Base-by-base conservation (phyloP, 352 stramenopile genomes). In the Phytophthora europaea region DNA sequence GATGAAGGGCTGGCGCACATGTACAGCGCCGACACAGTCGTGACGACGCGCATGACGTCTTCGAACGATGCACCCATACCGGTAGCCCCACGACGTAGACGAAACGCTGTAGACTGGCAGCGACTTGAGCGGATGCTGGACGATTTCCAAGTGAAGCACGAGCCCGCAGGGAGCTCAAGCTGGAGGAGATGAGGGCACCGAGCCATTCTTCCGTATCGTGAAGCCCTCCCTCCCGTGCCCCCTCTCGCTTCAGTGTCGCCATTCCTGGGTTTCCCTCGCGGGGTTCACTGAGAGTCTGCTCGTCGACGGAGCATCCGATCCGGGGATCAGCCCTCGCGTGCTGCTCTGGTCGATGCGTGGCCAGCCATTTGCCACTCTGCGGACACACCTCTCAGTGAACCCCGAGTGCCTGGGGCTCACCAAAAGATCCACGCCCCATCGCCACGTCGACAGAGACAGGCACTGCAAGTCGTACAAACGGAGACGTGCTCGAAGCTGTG, bases 1-100 rank as follows among this genome's bases (percentile, higher is more conserved):
- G 76, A 79, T 22, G 75, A 78, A 26, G 88, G 88, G 62, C 88
- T 92, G 18, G 88, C 62, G 40, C 82, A 90, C 88, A 94, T 94
- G 83, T 87, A 92, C 22, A 92, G 62, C 28, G 84, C 81, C 64
- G 86, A 91, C 54, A 93, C 53, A 26, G 88, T 92, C 43, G 85
- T 85, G 31, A 87, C 58, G 38, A 92, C 76, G 47, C 86, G 80
- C 75, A 92, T 82, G 61, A 89, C 67, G 53, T 80, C 67, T 66
- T 81, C 56, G 67, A 93, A 86, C 8, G 74, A 78, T 23, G 23
- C 28, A 18, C 58, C 63, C 74, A 81, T 81, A n/a, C n/a, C n/a
- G n/a, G n/a, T n/a, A 61, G 65, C 20, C 55, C 8, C 64, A 62
- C 38, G 47, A 61, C n/a, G 47, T 56, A 56, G 10, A 65, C 26